These are phyloP conservation scores for Taiozyma onychis DNA, from an alignment of 1,139 yeast species.

Conservation along the genomic window DNA sequence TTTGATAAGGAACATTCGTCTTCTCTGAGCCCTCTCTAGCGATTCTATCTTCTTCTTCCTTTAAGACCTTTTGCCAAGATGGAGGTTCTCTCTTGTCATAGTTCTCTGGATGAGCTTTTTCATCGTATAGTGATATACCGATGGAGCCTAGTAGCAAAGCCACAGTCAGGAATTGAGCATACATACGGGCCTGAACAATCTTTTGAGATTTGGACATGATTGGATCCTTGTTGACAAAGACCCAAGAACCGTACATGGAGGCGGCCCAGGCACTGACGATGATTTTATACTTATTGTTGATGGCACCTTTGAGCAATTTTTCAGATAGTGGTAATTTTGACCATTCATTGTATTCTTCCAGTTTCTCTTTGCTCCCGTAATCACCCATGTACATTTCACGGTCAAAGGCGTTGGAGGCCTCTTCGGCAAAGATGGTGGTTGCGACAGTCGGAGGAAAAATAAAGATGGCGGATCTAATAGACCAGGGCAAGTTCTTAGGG, in stretches of 20 bases:
- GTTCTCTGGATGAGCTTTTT: constrained; percentile 41
- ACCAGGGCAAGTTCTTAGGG: constrained; percentile 37
- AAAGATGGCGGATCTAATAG: constrained; percentile 52
- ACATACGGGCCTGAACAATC: constrained; percentile 90
- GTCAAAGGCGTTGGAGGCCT: constrained; percentile 52
- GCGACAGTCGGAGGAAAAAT: constrained; percentile 54
- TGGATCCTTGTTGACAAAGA: constrained; percentile 66
- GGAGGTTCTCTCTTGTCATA: constrained; percentile 31
- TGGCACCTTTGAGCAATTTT: constrained; percentile 40
- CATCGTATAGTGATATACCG: constrained; percentile 58
- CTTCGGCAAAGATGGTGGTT: constrained; percentile 54
- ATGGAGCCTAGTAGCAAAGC: constrained; percentile 58
- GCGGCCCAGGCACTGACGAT: constrained; percentile 84
- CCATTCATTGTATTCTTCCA: constrained; percentile 51
- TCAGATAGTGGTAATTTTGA: constrained; percentile 38
- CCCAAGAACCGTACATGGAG: constrained; percentile 82
- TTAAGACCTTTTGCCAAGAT: constrained; percentile 38
- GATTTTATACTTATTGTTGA: constrained; percentile 65
- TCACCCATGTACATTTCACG: constrained; percentile 38
- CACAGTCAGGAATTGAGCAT: constrained; percentile 80
- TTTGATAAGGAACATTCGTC: constrained; percentile 13
- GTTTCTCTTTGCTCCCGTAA: constrained; percentile 30
- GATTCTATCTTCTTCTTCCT: constrained; percentile 28
- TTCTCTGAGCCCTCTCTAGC: constrained; percentile 8
- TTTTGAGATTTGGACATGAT: constrained; percentile 77